Percentiles rank a stretch among this genome's conserved stretches.
These are phyloP conservation scores for Claviceps maximensis DNA, from an alignment of 2,329 filamentous ascomycete genomes.

Conservation along the genomic window DNA sequence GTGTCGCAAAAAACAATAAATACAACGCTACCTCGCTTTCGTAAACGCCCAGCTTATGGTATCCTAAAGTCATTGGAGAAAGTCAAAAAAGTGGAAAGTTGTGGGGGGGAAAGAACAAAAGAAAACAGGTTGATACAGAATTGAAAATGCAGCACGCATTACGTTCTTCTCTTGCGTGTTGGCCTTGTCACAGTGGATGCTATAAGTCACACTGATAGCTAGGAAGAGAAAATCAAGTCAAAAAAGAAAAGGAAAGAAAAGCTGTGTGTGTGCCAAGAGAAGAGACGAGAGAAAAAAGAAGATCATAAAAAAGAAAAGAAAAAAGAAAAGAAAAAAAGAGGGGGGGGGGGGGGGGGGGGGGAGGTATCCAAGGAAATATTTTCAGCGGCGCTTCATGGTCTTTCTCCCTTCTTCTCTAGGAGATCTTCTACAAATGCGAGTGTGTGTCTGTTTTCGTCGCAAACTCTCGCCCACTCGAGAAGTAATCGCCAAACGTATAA, in stretches of 20 bases:
- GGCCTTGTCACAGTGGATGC: too few species aligned
- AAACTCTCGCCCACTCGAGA: slow-evolving; percentile 42
- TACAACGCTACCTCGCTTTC: background rate
- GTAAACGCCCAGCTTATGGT: background rate
- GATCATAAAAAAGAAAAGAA: background rate
- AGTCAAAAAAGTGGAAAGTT: background rate
- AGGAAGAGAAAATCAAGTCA: too few species aligned
- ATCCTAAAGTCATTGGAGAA: background rate
- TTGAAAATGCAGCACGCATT: background rate
- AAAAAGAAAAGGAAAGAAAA: too few species aligned
- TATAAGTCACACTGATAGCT: too few species aligned
- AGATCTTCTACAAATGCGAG: slow-evolving; percentile 33
- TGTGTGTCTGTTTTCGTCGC: slow-evolving; percentile 28
- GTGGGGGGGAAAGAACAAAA: too few species aligned
- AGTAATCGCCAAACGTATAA: slow-evolving; percentile 51
- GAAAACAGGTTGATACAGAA: background rate
- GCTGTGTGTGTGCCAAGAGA: too few species aligned
- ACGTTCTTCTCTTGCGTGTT: background rate
- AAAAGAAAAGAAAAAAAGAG: background rate
- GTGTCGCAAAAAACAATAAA: background rate
- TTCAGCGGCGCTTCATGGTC: background rate
- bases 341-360: background rate
- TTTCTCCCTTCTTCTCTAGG: slow-evolving; percentile 1
- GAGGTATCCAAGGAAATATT: background rate
- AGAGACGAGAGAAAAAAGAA: too few species aligned